Percentiles rank a stretch among this genome's conserved stretches.
Conservation (phyloP, 1,284 basidiomycete genomes). For the Moesziomyces parantarcticus region DNA sequence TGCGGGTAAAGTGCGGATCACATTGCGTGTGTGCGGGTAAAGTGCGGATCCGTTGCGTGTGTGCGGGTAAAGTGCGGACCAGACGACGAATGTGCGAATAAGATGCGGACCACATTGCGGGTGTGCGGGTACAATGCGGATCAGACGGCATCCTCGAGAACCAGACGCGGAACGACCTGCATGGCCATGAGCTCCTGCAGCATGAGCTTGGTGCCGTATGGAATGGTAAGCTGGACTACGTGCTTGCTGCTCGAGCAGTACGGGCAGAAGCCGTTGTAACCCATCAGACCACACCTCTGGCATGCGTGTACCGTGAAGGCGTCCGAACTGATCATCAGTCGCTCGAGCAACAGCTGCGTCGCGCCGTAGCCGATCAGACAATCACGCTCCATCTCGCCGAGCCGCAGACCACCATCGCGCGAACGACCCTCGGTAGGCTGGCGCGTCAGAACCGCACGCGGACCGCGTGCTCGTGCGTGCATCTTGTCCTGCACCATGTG, state of each 20-base stretch:
- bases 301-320: slow-evolving; percentile 98
- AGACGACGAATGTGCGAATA: too few species aligned
- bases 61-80: too few species aligned
- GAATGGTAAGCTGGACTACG: slow-evolving; percentile 95
- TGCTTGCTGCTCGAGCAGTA: slow-evolving; percentile 93
- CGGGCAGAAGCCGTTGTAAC: slow-evolving; percentile 75
- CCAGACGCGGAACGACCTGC: slow-evolving; percentile 70
- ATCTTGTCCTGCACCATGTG: slow-evolving; percentile 95
- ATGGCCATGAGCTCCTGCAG: slow-evolving; percentile 86
- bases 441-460: slow-evolving; percentile 92
- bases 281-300: slow-evolving; percentile 92
- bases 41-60: too few species aligned
- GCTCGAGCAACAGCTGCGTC: slow-evolving; percentile 92
- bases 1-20: too few species aligned
- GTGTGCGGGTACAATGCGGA: background rate
- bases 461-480: slow-evolving; percentile 88
- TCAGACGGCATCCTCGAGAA: slow-evolving; percentile 63
- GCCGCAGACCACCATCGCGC: slow-evolving; percentile 92
- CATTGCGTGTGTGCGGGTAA: too few species aligned
- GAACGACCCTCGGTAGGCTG: slow-evolving; percentile 99
- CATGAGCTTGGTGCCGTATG: slow-evolving; percentile 95
- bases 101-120: background rate
- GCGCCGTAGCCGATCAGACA: slow-evolving; percentile 74
- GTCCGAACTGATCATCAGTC: slow-evolving; percentile 90
- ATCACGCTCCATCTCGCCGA: slow-evolving; percentile 99